A percentile compares a stretch with the other conserved stretches of the same genome.
phyloP scores from a whole-genome alignment of 306 rosid species.

The Quercus aquifolioides region DNA sequence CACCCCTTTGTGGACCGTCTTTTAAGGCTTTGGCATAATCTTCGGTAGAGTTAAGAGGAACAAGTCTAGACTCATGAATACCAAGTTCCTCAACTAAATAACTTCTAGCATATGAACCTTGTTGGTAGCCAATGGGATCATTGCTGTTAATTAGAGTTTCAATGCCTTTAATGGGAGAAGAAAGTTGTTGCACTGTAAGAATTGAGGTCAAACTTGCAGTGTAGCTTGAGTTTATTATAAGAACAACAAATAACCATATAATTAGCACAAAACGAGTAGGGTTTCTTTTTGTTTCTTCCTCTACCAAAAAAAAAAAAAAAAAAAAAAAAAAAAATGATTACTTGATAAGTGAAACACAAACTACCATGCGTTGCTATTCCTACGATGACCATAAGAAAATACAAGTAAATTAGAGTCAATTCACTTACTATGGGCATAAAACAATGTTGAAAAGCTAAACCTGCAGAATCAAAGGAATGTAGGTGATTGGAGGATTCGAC shows the following conservation, averaged over 20 bases:
- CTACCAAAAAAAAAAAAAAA: no score
- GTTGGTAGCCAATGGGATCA: conserved; percentile 72
- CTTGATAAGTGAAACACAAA: conserved; percentile 16
- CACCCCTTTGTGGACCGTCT: conserved; percentile 69
- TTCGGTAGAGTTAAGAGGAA: conserved; percentile 58
- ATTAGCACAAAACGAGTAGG: conserved; percentile 56
- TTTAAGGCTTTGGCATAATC: conserved; percentile 60
- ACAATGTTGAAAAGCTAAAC: conserved; percentile 31
- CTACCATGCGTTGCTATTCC: background rate
- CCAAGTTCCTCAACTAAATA: conserved; percentile 59
- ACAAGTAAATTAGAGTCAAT: background rate
- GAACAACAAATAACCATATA: conserved; percentile 87
- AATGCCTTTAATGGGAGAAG: conserved; percentile 76
- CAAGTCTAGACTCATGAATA: conserved; percentile 58
- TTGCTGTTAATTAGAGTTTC: conserved; percentile 43
- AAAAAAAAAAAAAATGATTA: background rate
- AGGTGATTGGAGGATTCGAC: background rate
- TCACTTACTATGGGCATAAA: conserved; percentile 70
- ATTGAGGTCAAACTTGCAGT: conserved; percentile 93
- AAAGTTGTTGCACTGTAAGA: conserved; percentile 83
- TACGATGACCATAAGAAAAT: background rate
- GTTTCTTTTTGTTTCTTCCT: conserved; percentile 69
- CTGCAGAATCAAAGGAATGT: conserved; percentile 20
- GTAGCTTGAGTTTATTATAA: conserved; percentile 88
- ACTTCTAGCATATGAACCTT: conserved; percentile 56